Conservation (phyloP, 2,329 filamentous ascomycete species). For the Pochonia chlamydosporia region DNA sequence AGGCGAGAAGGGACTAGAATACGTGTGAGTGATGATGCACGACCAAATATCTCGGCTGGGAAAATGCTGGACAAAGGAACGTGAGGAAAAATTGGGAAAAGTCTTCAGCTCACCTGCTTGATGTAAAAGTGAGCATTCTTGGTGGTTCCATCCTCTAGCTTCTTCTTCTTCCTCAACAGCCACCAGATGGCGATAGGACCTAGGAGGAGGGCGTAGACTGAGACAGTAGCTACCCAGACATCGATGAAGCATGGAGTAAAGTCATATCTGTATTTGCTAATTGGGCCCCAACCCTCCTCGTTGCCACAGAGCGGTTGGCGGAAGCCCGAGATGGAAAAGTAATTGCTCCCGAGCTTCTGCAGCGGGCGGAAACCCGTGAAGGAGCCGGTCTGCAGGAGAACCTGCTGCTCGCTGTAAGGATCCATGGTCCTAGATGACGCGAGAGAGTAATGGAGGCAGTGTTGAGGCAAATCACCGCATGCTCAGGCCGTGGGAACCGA, state of each 20-base stretch:
- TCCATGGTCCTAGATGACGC: constrained; percentile 20
- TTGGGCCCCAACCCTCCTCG: constrained; percentile 88
- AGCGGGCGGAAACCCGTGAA: constrained; percentile 52
- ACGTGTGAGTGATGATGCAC: background rate
- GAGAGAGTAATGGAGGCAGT: constrained; percentile 12
- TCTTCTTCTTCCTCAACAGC: constrained; percentile 63
- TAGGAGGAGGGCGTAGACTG: constrained; percentile 70
- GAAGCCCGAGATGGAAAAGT: constrained; percentile 47
- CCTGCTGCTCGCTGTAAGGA: constrained; percentile 34
- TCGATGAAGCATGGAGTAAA: constrained; percentile 98
- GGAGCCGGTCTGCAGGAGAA: constrained; percentile 51
- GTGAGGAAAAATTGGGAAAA: background rate
- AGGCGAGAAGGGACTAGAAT: constrained; percentile 47
- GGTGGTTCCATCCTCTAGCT: constrained; percentile 49
- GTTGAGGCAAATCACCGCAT: constrained; percentile 14
- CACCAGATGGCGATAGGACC: constrained; percentile 77
- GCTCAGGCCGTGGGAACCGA: constrained; percentile 5
- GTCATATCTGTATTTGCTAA: constrained; percentile 83
- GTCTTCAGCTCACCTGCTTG: constrained; percentile 62
- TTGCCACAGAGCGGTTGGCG: constrained; percentile 80
- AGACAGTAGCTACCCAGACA: constrained; percentile 75
- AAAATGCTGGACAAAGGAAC: too few relatives aligned
- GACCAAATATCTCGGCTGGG: background rate
- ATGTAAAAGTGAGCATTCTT: constrained; percentile 92
- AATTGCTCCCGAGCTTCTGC: constrained; percentile 48